Conservation (phyloP, 345 rosid genomes). For the Passiflora organensis region DNA sequence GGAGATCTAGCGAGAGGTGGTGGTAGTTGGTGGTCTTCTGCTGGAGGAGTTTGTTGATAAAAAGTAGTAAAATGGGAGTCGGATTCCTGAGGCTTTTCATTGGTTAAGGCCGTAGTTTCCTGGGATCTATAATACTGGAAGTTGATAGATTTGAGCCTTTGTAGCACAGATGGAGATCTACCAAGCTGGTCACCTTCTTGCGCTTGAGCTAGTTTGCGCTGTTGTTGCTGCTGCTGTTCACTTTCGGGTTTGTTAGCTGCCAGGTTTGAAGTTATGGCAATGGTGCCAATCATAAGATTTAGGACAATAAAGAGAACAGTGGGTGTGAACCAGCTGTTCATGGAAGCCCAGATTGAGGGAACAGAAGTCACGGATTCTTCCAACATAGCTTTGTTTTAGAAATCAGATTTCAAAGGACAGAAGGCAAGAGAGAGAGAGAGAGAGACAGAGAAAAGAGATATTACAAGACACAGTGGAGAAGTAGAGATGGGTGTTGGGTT, state of each 20-base stretch:
- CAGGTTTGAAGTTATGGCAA: conserved; percentile 52
- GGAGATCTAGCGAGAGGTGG: conserved; percentile 51
- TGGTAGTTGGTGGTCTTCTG: conserved; percentile 5
- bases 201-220: background rate
- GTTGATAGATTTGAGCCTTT: conserved; percentile 63
- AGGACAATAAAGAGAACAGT: conserved; percentile 67
- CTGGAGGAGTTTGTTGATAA: conserved; percentile 7
- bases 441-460: background rate
- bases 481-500: background rate
- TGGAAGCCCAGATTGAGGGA: conserved; percentile 56
- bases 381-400: conserved; percentile 30
- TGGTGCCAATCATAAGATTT: conserved; percentile 69
- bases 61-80: conserved; percentile 33
- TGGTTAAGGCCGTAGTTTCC: conserved; percentile 28
- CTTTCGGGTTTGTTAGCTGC: conserved; percentile 19
- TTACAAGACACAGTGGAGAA: background rate
- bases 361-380: conserved; percentile 36
- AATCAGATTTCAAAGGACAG: background rate
- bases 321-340: conserved; percentile 78
- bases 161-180: conserved; percentile 66
- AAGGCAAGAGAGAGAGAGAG: background rate
- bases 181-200: conserved; percentile 17
- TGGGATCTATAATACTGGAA: conserved; percentile 38
- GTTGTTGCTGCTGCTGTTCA: conserved; percentile 7
- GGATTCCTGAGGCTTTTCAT: conserved; percentile 21